Percentiles rank a stretch among this genome's conserved stretches.
Conservation (phyloP, 2,329 filamentous ascomycete species). For the Curvularia verruculosa region DNA sequence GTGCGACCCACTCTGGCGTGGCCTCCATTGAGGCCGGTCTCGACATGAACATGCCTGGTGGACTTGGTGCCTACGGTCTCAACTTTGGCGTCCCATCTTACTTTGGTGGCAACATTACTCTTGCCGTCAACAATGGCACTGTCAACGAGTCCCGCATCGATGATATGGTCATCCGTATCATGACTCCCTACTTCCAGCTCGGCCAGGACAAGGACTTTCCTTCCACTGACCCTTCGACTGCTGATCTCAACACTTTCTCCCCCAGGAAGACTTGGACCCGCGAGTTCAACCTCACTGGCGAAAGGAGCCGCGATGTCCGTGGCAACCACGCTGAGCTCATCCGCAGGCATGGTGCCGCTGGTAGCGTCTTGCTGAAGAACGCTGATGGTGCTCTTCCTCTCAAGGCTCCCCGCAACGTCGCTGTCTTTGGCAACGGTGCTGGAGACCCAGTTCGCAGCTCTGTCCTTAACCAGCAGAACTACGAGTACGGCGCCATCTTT, state of each 20-base stretch:
- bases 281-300: constrained; percentile 45
- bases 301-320: constrained; percentile 45
- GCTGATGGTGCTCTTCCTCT: constrained; percentile 58
- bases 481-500: constrained; percentile 52
- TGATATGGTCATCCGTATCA: constrained; percentile 56
- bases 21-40: constrained; percentile 51
- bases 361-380: constrained; percentile 58
- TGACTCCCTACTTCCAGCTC: constrained; percentile 55
- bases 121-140: constrained; percentile 50
- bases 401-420: constrained; percentile 56
- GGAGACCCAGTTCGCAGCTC: constrained; percentile 54
- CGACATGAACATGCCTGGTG: constrained; percentile 55
- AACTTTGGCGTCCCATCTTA: constrained; percentile 46
- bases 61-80: constrained; percentile 39
- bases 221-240: constrained; percentile 42
- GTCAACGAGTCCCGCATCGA: constrained; percentile 50
- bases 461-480: constrained; percentile 45
- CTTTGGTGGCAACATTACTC: constrained; percentile 53
- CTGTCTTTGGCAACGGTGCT: constrained; percentile 59
- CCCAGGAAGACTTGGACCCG: constrained; percentile 44
- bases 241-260: constrained; percentile 49
- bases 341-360: constrained; percentile 50
- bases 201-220: constrained; percentile 52
- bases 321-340: constrained; percentile 52
- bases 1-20: constrained; percentile 56